Evolutionary conservation across 495 filamentous ascomycete genomes (phyloP), one percentile per base, ranked within the genome.

Genomic region (Penicillium mononematosum): DNA sequence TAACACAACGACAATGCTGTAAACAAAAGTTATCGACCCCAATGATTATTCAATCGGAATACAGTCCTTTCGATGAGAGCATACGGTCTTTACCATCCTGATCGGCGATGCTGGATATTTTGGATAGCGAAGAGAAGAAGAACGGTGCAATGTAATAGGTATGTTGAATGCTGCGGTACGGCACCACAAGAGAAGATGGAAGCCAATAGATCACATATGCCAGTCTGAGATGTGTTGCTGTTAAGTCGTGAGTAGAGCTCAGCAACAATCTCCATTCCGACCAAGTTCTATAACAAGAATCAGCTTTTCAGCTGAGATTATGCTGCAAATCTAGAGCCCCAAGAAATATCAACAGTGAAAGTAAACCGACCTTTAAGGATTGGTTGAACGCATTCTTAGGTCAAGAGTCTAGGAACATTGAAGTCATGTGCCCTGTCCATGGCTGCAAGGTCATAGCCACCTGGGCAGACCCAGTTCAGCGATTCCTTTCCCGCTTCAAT

Each of bases 141-240:
- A 81, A 88, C 55, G 75, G 64, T 44, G 78, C 61, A 8, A 74
- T 88, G 2, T 67, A 60, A 68, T 81, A 87, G 73, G 80, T 84
- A 20, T 74, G 78, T 19, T 79, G 81, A 25, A 75, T 87, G 24
- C 64, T 90, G 38, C 73, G 85, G 62, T 78, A 85, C 19, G 60
- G 78, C 0, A 78, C 68, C 12, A 62, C 80, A 66, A 68, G 75
- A 53, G 73, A 82, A 69, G 82, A 83, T 61, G 86, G 84, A 6
- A 81, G 78, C 54, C 75, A 81, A 62, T 84, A 80, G 73, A 62
- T 90, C 52, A 82, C 80, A n/a, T 91, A 91, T 79, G 80, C 88
- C n/a, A 75, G 88, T 60, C 73, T 91, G 70, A 83, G 87, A 63
- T 85, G 79, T 12, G 52, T 88, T 46, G 88, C 83, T 25, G 39